Conservation (phyloP, 2,329 filamentous ascomycete genomes). For the Alternaria incomplexa region DNA sequence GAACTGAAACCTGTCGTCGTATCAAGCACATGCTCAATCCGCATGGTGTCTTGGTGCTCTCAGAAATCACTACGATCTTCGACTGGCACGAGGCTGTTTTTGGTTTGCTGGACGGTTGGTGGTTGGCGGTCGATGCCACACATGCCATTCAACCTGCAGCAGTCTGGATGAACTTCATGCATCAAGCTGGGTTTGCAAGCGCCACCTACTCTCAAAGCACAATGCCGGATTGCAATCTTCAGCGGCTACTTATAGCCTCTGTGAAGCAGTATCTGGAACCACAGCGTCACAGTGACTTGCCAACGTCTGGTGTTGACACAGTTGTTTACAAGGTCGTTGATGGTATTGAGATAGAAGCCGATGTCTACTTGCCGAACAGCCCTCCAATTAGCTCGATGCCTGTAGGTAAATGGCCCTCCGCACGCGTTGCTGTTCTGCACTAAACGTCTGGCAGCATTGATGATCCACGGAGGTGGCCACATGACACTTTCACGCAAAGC, state of each 20-base stretch:
- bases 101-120: slow-evolving; percentile 35
- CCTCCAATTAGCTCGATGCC: slow-evolving; percentile 2
- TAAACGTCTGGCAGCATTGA: slow-evolving; percentile 42
- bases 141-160: slow-evolving; percentile 9
- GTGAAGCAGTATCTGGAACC: slow-evolving; percentile 2
- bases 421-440: not conserved
- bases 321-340: slow-evolving; percentile 19
- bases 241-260: slow-evolving; percentile 8
- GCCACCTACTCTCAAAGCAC: slow-evolving; percentile 8
- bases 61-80: slow-evolving; percentile 18
- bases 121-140: slow-evolving; percentile 18
- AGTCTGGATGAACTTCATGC: slow-evolving; percentile 13
- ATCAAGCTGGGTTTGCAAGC: slow-evolving; percentile 10
- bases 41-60: slow-evolving; percentile 19
- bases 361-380: slow-evolving; percentile 42
- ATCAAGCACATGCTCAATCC: slow-evolving; percentile 13
- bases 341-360: slow-evolving; percentile 28
- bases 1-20: slow-evolving; percentile 1
- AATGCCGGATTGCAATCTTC: slow-evolving; percentile 4
- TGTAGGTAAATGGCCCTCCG: slow-evolving; percentile 9
- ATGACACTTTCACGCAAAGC: slow-evolving; percentile 50
- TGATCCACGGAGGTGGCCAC: slow-evolving; percentile 56
- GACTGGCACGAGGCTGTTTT: slow-evolving; percentile 26
- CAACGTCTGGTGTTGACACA: not conserved
- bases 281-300: not conserved